A percentile compares a stretch with the other conserved stretches of the same genome.
Evolutionary conservation across 768 basidiomycete genomes (phyloP).

Genomic region (Grammothele lineata): DNA sequence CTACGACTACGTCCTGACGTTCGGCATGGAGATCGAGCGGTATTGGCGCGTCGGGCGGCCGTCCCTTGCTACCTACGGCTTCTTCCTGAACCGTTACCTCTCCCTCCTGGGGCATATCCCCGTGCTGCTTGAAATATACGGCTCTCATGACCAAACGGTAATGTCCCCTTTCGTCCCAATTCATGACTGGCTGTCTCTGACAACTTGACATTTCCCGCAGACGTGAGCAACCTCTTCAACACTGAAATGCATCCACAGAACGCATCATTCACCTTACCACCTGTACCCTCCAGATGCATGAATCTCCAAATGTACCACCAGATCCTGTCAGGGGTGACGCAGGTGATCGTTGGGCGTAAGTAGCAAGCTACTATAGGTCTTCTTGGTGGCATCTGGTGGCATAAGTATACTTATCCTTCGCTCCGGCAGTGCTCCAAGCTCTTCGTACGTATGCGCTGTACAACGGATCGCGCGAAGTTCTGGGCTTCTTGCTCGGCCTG

Average conservation of each 20-base stretch:
- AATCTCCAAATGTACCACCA: conserved; percentile 2
- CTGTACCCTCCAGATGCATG: not conserved
- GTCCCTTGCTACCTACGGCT: conserved; percentile 6
- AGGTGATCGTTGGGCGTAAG: not conserved
- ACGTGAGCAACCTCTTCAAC: not conserved
- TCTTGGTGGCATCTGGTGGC: not conserved
- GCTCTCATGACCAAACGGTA: not conserved
- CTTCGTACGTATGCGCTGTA: conserved; percentile 22
- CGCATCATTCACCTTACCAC: no score
- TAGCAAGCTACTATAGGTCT: not conserved
- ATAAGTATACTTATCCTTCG: not conserved
- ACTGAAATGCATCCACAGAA: not conserved
- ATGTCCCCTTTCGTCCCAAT: not conserved
- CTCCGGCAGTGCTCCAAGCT: conserved; percentile 10
- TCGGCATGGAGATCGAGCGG: conserved; percentile 15
- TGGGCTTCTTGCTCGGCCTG: conserved; percentile 1
- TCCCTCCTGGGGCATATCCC: conserved; percentile 15
- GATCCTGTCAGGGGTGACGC: not conserved
- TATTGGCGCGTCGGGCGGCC: conserved; percentile 8
- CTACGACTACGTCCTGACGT: conserved; percentile 19
- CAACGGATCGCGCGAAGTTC: conserved; percentile 9
- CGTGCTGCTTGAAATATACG: conserved; percentile 1
- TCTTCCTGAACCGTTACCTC: conserved; percentile 19
- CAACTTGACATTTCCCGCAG: not conserved
- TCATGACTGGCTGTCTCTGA: not conserved